These are phyloP conservation scores for Sporothrix inflata DNA, from an alignment of 2,329 filamentous ascomycete genomes.

Conservation along the genomic window DNA sequence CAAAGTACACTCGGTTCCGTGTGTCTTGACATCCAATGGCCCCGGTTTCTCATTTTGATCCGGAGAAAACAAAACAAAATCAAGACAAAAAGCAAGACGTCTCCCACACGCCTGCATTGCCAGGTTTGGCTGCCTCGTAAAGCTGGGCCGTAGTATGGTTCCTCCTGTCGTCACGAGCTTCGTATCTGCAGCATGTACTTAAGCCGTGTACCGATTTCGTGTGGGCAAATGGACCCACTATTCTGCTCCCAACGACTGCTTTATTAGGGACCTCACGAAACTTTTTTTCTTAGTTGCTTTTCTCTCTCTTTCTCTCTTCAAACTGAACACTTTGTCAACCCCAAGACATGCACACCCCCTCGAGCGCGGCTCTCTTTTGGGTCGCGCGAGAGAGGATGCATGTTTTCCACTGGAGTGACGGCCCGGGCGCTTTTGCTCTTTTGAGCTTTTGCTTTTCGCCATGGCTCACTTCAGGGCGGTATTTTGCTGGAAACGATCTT, in stretches of 20 bases:
- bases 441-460: conserved; percentile 13
- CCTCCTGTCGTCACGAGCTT: not conserved
- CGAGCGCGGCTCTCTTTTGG: not conserved
- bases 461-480: conserved; percentile 51
- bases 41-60: not conserved
- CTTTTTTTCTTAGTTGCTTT: conserved; percentile 2
- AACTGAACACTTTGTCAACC: conserved; percentile 50
- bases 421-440: not conserved
- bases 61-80: not conserved
- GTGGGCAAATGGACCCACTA: conserved; percentile 7
- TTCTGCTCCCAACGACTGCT: not conserved
- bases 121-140: not conserved
- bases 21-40: not conserved
- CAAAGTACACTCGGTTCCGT: not conserved
- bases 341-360: conserved; percentile 23
- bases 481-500: conserved; percentile 23
- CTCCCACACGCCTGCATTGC: not conserved
- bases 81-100: not conserved
- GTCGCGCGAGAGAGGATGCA: not conserved
- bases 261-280: not conserved
- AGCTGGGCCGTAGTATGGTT: not conserved
- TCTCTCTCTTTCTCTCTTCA: conserved; percentile 44
- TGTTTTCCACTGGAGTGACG: conserved; percentile 14
- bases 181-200: conserved; percentile 26
- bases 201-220: not conserved